Base-by-base conservation (phyloP, 108 stramenopile genomes). In the Fragilaria radians region DNA sequence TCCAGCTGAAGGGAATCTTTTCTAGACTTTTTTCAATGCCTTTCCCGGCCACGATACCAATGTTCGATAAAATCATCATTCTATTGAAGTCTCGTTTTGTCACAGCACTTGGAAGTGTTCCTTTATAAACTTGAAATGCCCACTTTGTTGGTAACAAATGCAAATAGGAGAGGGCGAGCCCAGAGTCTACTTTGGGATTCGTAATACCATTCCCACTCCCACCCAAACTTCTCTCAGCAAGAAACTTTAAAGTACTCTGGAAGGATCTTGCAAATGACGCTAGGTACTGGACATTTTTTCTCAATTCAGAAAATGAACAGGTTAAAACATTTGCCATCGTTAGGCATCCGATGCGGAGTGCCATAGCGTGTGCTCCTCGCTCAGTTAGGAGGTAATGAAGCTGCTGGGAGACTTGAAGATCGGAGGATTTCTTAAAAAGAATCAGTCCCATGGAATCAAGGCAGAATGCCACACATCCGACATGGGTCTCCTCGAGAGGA, bases 61-160 rank as follows among this genome's bases (percentile, higher is more conserved):
- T 77, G 28, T 66, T 83, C 17, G 91, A 78, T 25, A 88, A 56
- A 19, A 62, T 76, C 3, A 71, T 55, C 30, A 88, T 74, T 27
- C 91, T 59, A 26, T 64, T 21, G 56, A 83, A 93, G 47, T 83
- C 77, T 54, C 83, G 73, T 28, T 81, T 85, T 4, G 76, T 79
- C 11, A 93, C 70, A 18, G 88, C 91, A n/a, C 81, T 83, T 25
- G 91, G 91, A 29, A 93, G 71, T 17, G 80, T 66, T 32, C 83
- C 52, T 24, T 54, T 57, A 25, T 34, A 21, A 17, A 79, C 68
- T 50, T 85, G 76, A 68, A 93, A 87, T 28, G 91, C 91, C 18
- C 54, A 54, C 58, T 85, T 86, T 50, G 79, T 79, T 14, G 77
- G 81, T 11, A 93, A 57, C 29, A 70, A 62, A 22, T 85, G 59